These are phyloP conservation scores for Saccharomycopsis hybrid DNA, from an alignment of 1,139 yeast genomes.

Conservation along the genomic window DNA sequence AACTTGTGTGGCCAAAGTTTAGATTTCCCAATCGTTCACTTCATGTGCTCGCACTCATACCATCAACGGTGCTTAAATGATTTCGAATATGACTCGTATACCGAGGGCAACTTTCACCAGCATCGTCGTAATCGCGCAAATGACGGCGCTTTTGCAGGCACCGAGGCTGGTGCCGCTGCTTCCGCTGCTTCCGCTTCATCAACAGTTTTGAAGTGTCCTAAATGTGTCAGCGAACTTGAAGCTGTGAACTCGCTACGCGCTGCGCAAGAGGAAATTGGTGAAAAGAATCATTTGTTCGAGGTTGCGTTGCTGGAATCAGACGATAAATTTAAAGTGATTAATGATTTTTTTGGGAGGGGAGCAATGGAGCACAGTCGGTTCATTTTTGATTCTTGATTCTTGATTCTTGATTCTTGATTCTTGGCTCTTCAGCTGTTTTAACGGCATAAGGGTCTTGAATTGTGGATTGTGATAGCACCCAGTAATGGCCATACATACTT, in stretches of 20 bases:
- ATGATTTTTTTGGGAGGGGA: constrained; percentile 84
- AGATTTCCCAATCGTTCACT: constrained; percentile 78
- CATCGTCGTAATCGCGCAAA: constrained; percentile 13
- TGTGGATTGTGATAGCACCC: too few relatives aligned
- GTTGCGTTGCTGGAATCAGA: constrained; percentile 50
- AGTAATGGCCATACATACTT: too few relatives aligned
- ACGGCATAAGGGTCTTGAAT: too few relatives aligned
- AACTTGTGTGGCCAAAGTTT: constrained; percentile 61
- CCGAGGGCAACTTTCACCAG: constrained; percentile 10
- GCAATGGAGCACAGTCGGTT: constrained; percentile 46
- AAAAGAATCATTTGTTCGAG: constrained; percentile 57
- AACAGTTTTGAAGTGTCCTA: constrained; percentile 51
- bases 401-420: constrained; percentile 1
- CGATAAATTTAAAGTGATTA: constrained; percentile 67
- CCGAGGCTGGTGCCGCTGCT: not conserved
- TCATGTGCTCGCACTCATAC: constrained; percentile 80
- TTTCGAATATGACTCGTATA: constrained; percentile 26
- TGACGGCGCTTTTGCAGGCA: not conserved
- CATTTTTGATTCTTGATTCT: constrained; percentile 2
- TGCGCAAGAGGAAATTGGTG: constrained; percentile 56
- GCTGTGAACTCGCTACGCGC: constrained; percentile 52
- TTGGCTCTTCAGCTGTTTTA: too few relatives aligned
- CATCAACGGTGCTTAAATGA: constrained; percentile 77
- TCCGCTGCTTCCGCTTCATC: not conserved
- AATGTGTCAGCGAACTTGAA: constrained; percentile 64